A percentile compares a stretch with the other conserved stretches of the same genome.
Evolutionary conservation across 306 rosid genomes (phyloP).

Genomic region (Casuarina cunninghamiana): DNA sequence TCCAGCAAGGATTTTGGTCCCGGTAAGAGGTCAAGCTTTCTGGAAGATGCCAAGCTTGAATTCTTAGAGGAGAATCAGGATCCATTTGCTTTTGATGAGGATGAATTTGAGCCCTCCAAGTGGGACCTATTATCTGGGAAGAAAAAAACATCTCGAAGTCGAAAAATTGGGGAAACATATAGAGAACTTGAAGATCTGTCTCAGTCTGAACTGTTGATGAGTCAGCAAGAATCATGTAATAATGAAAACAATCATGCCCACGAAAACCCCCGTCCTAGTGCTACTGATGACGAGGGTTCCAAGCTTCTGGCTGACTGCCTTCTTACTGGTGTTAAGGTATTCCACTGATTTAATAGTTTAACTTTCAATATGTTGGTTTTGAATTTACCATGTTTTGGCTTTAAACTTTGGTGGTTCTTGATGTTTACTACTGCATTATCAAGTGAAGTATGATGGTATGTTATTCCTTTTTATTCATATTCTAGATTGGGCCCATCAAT

Average conservation of each 20-base stretch:
- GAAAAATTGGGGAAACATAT: constrained; percentile 27
- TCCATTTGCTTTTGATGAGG: constrained; percentile 98
- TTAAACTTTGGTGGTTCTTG: constrained; percentile 11
- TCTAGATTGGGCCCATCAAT: background rate
- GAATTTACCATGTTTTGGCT: background rate
- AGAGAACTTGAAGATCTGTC: constrained; percentile 52
- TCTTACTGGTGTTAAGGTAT: constrained; percentile 78
- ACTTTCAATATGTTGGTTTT: background rate
- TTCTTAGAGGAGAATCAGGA: constrained; percentile 63
- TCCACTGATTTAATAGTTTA: constrained; percentile 19
- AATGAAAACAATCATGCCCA: constrained; percentile 44
- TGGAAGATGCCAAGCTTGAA: constrained; percentile 36
- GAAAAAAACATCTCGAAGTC: constrained; percentile 40
- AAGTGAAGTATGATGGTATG: background rate
- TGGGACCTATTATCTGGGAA: constrained; percentile 89
- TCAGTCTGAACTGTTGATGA: constrained; percentile 50
- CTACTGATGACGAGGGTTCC: constrained; percentile 49
- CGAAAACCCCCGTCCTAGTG: constrained; percentile 38
- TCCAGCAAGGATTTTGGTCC: constrained; percentile 45
- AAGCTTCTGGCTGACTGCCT: constrained; percentile 79
- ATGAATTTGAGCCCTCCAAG: constrained; percentile 75
- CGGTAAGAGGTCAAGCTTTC: constrained; percentile 19
- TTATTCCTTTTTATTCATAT: background rate
- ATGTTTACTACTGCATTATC: background rate
- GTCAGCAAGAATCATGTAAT: constrained; percentile 52